Evolutionary conservation across 768 basidiomycete species (phyloP).

Genomic region (Austroboletus eburneus): DNA sequence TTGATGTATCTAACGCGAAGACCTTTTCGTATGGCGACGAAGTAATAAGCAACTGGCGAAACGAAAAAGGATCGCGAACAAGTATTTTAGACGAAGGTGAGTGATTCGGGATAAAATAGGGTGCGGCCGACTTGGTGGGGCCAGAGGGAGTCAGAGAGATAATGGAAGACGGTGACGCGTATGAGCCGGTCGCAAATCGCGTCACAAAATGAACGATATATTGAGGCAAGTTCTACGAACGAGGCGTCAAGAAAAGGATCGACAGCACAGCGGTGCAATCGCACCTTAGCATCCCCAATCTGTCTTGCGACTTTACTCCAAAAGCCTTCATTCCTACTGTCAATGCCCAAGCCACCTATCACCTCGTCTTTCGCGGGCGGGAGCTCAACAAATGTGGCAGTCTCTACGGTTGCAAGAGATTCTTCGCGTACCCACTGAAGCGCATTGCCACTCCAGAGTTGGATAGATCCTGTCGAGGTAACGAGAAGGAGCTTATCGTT

Average conservation of each 20-base stretch:
- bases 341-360: conserved; percentile 3
- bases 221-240: conserved; percentile 63
- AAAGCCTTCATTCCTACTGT: conserved; percentile 40
- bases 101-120: conserved; percentile 15
- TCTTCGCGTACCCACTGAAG: conserved; percentile 82
- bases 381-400: conserved; percentile 72
- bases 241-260: neutral
- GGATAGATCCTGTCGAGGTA: conserved; percentile 73
- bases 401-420: conserved; percentile 57
- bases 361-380: conserved; percentile 47
- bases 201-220: conserved; percentile 63
- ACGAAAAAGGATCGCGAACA: conserved; percentile 77
- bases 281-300: conserved; percentile 54
- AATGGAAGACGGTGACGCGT: conserved; percentile 43
- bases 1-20: conserved; percentile 78
- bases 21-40: conserved; percentile 72
- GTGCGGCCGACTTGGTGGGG: conserved; percentile 11
- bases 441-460: conserved; percentile 62
- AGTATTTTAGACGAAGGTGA: conserved; percentile 37
- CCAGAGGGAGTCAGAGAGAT: conserved; percentile 17
- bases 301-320: conserved; percentile 52
- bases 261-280: neutral
- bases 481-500: conserved; percentile 44
- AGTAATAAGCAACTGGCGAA: conserved; percentile 76
- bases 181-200: conserved; percentile 70